These are phyloP conservation scores for Magnaporthiopsis rhizophila DNA, from an alignment of 2,329 filamentous ascomycete species.

Conservation along the genomic window DNA sequence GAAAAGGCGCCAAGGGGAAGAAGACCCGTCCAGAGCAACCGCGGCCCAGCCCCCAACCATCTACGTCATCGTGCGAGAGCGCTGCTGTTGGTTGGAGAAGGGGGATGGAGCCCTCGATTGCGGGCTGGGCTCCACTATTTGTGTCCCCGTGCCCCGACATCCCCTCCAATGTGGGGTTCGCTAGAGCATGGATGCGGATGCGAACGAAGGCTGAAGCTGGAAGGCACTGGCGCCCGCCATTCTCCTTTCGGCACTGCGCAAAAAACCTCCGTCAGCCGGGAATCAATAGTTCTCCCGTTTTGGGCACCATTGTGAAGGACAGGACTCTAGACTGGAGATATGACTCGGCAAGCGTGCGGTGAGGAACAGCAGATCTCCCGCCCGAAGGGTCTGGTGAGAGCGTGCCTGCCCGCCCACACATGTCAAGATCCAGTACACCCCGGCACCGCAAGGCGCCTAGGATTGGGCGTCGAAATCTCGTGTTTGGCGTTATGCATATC, in stretches of 20 bases:
- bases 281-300: neutral
- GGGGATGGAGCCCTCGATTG: neutral
- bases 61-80: slow-evolving; percentile 7
- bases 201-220: neutral
- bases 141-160: neutral
- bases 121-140: neutral
- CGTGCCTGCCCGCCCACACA: neutral
- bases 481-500: neutral
- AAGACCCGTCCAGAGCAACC: neutral
- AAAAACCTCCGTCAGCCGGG: neutral
- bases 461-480: neutral
- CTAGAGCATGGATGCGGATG: neutral
- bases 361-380: neutral
- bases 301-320: neutral
- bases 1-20: neutral
- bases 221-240: too few relatives aligned
- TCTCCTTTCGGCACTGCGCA: neutral
- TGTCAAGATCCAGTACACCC: too few relatives aligned
- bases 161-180: neutral
- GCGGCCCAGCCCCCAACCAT: slow-evolving; percentile 4
- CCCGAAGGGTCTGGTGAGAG: neutral
- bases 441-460: too few relatives aligned
- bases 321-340: too few relatives aligned
- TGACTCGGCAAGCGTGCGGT: neutral
- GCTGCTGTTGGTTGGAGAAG: neutral